Conservation (phyloP, 2,329 filamentous ascomycete species). For the Teratosphaeria gauchensis region DNA sequence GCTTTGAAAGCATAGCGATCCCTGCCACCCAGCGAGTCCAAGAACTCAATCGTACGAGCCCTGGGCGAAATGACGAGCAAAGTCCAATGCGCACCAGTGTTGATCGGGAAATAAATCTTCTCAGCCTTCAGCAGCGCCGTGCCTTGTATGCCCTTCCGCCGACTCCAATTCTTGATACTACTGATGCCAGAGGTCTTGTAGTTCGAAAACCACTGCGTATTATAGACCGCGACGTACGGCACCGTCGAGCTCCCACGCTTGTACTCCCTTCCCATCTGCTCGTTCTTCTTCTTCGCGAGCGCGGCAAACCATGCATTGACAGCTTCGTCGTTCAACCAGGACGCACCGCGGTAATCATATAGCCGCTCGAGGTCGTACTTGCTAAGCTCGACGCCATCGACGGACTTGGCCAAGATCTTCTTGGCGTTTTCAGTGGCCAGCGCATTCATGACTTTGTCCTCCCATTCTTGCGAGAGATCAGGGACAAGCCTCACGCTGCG, state of each 20-base stretch:
- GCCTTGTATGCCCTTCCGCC: slow-evolving; percentile 48
- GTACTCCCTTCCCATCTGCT: slow-evolving; percentile 43
- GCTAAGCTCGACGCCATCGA: slow-evolving; percentile 35
- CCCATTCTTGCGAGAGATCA: slow-evolving; percentile 31
- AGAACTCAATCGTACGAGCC: slow-evolving; percentile 53
- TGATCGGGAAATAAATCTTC: slow-evolving; percentile 59
- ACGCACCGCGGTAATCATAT: slow-evolving; percentile 17
- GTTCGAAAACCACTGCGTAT: slow-evolving; percentile 56
- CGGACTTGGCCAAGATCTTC: slow-evolving; percentile 22
- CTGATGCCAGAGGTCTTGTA: slow-evolving; percentile 43
- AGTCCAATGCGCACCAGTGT: slow-evolving; percentile 57
- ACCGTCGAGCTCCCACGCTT: slow-evolving; percentile 31
- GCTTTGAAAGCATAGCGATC: slow-evolving; percentile 12
- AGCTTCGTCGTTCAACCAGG: slow-evolving; percentile 69
- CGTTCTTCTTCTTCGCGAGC: slow-evolving; percentile 48
- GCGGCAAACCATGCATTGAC: slow-evolving; percentile 58
- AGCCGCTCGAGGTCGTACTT: slow-evolving; percentile 56
- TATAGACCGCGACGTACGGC: slow-evolving; percentile 54
- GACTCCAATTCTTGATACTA: slow-evolving; percentile 46
- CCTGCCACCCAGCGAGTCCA: slow-evolving; percentile 52
- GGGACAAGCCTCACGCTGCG: slow-evolving; percentile 11
- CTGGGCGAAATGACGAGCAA: slow-evolving; percentile 56
- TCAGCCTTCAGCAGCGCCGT: slow-evolving; percentile 56
- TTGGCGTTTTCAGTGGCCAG: slow-evolving; percentile 16
- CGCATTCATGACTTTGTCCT: slow-evolving; percentile 27